Base-by-base conservation (phyloP, 352 stramenopile genomes). In the Phytophthora pisi region DNA sequence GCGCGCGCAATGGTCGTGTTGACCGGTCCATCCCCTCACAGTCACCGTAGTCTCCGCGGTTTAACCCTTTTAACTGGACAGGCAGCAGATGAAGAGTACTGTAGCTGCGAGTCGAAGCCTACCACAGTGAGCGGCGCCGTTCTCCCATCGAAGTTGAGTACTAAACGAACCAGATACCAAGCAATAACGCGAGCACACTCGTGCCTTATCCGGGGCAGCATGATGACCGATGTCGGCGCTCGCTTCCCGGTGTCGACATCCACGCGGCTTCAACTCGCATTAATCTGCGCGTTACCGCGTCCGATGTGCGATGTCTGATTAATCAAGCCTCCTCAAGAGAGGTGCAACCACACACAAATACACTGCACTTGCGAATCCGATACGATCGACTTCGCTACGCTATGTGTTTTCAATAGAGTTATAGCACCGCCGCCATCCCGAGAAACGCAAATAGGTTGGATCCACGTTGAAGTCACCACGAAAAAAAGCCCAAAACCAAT, bases 401-500 rank as follows among this genome's bases (percentile, higher is more conserved):
- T 57, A 57, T 57, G 16, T n/a, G 18, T 40, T 40, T 15, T 40
- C 34, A 15, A 3, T 15, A 15, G 34, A 15, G 11, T 4, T 49
- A 5, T 49, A 11, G n/a, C 5, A 13, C 30, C 18, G 28, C 28
- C 47, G 51, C 18, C 31, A 72, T 64, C 61, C 6, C 16, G 10
- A 0, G 58, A 75, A 67, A 65, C 68, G 68, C 68, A 75, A 75
- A 24, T 75, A n/a, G n/a, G 62, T 71, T 66, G 26, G 49, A 5
- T 15, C 3, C 53, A 64, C 8, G 65, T 68, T 68, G 50, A 65
- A 74, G 60, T 57, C 60, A 30, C 34, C 8, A 57, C 28, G 24
- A 53, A 20, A 28, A 28, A 64, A 56, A 42, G 9, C 36, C 36
- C 38, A n/a, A n/a, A 45, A 1, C 38, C 38, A 45, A 20, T 45